A percentile compares a stretch with the other conserved stretches of the same genome.
Evolutionary conservation across 2,329 filamentous ascomycete genomes (phyloP).

Genomic region (Fusarium pininemorale): DNA sequence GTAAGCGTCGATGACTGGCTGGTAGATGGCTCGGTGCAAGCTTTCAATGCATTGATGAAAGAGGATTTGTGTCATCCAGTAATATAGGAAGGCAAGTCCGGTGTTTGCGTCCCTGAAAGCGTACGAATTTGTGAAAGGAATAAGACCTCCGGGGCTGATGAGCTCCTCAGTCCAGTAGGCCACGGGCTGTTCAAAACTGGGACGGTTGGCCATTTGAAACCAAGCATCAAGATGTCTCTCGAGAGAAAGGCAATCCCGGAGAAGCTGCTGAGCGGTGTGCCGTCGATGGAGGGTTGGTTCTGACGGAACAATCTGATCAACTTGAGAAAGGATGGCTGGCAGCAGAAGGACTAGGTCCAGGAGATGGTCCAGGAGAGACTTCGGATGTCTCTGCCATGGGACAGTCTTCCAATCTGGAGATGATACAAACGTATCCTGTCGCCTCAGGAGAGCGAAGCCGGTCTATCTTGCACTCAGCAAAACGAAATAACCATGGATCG

Average conservation of each 20-base stretch:
- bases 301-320: conserved; percentile 53
- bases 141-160: conserved; percentile 41
- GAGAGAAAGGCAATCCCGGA: conserved; percentile 58
- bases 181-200: conserved; percentile 42
- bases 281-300: conserved; percentile 54
- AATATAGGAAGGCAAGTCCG: conserved; percentile 61
- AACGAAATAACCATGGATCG: not conserved
- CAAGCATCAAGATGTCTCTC: conserved; percentile 60
- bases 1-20: conserved; percentile 54
- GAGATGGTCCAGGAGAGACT: conserved; percentile 60
- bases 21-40: conserved; percentile 56
- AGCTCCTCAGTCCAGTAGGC: conserved; percentile 54
- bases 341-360: conserved; percentile 61
- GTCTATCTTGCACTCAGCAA: conserved; percentile 48
- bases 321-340: conserved; percentile 57
- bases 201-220: conserved; percentile 48
- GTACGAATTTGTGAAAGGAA: conserved; percentile 58
- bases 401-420: conserved; percentile 60
- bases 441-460: conserved; percentile 58
- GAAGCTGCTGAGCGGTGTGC: conserved; percentile 57
- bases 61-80: conserved; percentile 62
- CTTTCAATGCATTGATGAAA: conserved; percentile 59
- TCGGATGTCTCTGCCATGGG: conserved; percentile 63
- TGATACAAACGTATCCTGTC: conserved; percentile 61
- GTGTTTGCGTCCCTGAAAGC: conserved; percentile 56